These are phyloP conservation scores for Rutstroemia sydowiana DNA, from an alignment of 2,329 filamentous ascomycete species.

Conservation along the genomic window DNA sequence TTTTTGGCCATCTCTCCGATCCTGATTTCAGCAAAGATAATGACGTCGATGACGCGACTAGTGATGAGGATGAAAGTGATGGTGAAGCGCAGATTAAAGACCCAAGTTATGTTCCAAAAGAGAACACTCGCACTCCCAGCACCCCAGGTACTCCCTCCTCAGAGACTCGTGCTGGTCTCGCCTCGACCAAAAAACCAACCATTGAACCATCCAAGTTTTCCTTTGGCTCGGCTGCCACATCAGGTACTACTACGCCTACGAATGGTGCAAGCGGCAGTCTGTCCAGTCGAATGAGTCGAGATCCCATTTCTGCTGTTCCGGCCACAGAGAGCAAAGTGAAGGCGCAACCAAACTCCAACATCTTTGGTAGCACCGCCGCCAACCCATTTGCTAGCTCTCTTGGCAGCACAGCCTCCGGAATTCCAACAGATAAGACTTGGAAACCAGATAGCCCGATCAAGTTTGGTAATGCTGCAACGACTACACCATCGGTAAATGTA, in stretches of 20 bases:
- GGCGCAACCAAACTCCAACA: constrained; percentile 23
- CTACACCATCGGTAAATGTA: constrained; percentile 15
- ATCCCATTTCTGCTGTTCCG: constrained; percentile 40
- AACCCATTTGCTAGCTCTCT: constrained; percentile 17
- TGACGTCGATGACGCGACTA: constrained; percentile 35
- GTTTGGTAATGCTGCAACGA: constrained; percentile 28
- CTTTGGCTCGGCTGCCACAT: constrained; percentile 29
- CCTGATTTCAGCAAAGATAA: constrained; percentile 37
- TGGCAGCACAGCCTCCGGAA: constrained; percentile 19
- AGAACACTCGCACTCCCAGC: constrained; percentile 15
- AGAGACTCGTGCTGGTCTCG: constrained; percentile 23
- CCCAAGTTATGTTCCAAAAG: constrained; percentile 18
- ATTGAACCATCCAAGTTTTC: constrained; percentile 25
- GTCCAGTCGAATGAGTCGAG: constrained; percentile 49
- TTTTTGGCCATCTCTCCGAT: constrained; percentile 54
- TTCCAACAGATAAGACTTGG: constrained; percentile 40
- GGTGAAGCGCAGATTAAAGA: constrained; percentile 30
- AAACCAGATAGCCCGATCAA: constrained; percentile 42
- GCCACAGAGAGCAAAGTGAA: constrained; percentile 34
- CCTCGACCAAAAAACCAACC: constrained; percentile 23
- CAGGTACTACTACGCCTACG: constrained; percentile 31
- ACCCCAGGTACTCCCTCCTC: constrained; percentile 17
- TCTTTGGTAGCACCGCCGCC: constrained; percentile 12
- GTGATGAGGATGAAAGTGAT: constrained; percentile 37
- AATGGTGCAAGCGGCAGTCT: constrained; percentile 38